phyloP scores from a whole-genome alignment of 176 grass and related monocot species.

The Hyparrhenia diplandra region DNA sequence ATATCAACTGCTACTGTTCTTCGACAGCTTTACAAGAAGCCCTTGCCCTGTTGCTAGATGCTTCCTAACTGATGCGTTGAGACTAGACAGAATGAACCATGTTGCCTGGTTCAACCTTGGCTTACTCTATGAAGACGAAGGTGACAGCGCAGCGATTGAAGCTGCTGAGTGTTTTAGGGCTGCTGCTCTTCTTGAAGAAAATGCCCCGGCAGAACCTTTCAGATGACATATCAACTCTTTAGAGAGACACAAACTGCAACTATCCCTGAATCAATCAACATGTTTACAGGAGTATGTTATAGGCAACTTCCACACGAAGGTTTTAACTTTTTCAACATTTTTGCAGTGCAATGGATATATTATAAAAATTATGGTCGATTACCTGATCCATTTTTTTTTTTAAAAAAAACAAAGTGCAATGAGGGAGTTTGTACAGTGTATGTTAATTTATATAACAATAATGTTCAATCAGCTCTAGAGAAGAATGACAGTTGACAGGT shows the following conservation, averaged over 20 bases:
- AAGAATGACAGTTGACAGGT: not conserved
- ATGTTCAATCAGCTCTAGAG: not conserved
- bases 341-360: not conserved
- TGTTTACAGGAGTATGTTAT: not conserved
- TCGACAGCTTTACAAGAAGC: conserved; percentile 35
- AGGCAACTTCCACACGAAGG: not conserved
- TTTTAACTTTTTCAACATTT: not conserved
- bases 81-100: conserved; percentile 68
- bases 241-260: conserved; percentile 11
- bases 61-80: conserved; percentile 65
- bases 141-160: conserved; percentile 44
- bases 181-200: conserved; percentile 79
- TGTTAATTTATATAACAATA: not conserved
- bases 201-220: conserved; percentile 70
- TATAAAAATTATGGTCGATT: not conserved
- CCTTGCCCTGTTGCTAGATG: conserved; percentile 52
- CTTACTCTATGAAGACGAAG: not conserved
- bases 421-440: not conserved
- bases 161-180: conserved; percentile 83
- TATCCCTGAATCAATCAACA: conserved; percentile 13
- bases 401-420: not conserved
- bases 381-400: not conserved
- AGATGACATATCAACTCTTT: conserved; percentile 45
- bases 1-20: conserved; percentile 61
- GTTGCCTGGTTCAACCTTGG: conserved; percentile 88